These are phyloP conservation scores for Monilinia fructicola DNA, from an alignment of 2,329 filamentous ascomycete species.

Conservation along the genomic window DNA sequence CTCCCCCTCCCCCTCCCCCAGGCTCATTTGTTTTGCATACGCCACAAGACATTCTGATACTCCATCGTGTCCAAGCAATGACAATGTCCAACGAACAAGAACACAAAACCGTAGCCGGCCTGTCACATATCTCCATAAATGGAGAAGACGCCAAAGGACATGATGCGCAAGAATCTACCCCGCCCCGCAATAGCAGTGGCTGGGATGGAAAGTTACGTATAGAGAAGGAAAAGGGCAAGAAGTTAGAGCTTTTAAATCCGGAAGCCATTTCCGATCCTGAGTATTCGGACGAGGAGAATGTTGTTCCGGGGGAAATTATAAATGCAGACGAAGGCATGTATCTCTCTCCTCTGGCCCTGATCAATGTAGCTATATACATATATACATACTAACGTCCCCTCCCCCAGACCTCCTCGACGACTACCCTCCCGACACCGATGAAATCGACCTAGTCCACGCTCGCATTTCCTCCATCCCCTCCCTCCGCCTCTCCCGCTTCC, in stretches of 20 bases:
- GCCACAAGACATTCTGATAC: neutral
- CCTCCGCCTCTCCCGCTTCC: constrained; percentile 81
- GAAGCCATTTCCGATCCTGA: constrained; percentile 83
- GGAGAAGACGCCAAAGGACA: constrained; percentile 33
- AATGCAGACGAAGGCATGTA: constrained; percentile 73
- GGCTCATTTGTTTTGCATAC: neutral
- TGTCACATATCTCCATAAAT: constrained; percentile 35
- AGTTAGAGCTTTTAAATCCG: constrained; percentile 69
- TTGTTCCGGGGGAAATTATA: constrained; percentile 71
- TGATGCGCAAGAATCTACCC: constrained; percentile 30
- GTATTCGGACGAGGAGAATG: constrained; percentile 72
- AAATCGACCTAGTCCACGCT: constrained; percentile 88
- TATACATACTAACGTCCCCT: constrained; percentile 21
- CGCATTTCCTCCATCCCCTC: constrained; percentile 76
- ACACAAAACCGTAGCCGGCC: constrained; percentile 30
- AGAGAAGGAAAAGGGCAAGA: constrained; percentile 51
- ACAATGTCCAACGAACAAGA: constrained; percentile 29
- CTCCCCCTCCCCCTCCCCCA: neutral
- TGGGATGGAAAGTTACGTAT: constrained; percentile 85
- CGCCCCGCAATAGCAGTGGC: constrained; percentile 59
- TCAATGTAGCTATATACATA: neutral
- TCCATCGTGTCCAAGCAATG: constrained; percentile 6
- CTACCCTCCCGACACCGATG: constrained; percentile 62
- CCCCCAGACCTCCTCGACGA: constrained; percentile 55
- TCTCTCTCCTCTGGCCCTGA: neutral